phyloP scores from a whole-genome alignment of 495 filamentous ascomycete genomes.

The Bacidia gigantensis region DNA sequence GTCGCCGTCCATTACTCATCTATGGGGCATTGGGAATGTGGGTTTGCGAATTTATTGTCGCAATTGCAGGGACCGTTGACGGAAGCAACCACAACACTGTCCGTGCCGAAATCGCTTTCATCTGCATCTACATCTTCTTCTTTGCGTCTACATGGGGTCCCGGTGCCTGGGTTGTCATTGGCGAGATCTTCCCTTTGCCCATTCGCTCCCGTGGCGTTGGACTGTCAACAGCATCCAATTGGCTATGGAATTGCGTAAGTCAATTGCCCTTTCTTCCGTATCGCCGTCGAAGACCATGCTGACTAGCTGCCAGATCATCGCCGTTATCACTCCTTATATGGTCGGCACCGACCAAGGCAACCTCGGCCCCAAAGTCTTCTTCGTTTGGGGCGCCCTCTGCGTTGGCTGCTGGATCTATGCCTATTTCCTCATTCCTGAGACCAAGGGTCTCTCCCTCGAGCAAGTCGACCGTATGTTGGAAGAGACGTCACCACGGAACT shows the following conservation, averaged over 20 bases:
- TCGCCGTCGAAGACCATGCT: neutral
- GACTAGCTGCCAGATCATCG: constrained; percentile 31
- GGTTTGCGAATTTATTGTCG: constrained; percentile 52
- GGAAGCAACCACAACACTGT: constrained; percentile 31
- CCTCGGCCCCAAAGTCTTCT: constrained; percentile 62
- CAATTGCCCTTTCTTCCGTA: neutral
- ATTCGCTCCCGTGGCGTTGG: constrained; percentile 65
- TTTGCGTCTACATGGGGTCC: constrained; percentile 75
- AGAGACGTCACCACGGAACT: constrained; percentile 59
- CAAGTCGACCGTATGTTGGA: constrained; percentile 77
- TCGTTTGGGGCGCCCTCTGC: constrained; percentile 62
- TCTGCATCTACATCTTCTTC: constrained; percentile 75
- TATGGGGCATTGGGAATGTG: constrained; percentile 59
- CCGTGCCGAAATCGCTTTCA: constrained; percentile 51
- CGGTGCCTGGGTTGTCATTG: constrained; percentile 65
- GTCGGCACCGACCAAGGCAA: constrained; percentile 47
- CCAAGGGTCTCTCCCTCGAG: constrained; percentile 72
- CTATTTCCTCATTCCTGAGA: constrained; percentile 64
- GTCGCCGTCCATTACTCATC: constrained; percentile 55
- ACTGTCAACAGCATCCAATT: constrained; percentile 67
- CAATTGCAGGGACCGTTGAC: constrained; percentile 44
- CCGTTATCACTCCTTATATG: constrained; percentile 61
- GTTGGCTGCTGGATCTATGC: constrained; percentile 49
- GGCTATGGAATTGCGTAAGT: constrained; percentile 56
- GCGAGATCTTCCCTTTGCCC: constrained; percentile 68